Percentiles rank a stretch among this genome's conserved stretches.
Evolutionary conservation across 768 basidiomycete species (phyloP).

Genomic region (Austroboletus eburneus): DNA sequence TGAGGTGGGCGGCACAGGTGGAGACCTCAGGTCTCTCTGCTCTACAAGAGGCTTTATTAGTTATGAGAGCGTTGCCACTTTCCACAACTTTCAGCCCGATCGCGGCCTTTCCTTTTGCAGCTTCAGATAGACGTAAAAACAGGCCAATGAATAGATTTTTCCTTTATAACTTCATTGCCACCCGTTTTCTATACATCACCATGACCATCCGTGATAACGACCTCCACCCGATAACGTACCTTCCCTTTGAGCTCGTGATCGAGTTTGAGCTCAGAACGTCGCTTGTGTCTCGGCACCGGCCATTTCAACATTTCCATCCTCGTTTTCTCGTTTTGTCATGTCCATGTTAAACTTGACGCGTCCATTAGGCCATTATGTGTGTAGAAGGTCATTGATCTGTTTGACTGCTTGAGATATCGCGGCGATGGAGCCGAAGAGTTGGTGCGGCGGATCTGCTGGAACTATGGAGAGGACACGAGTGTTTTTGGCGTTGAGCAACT

Average conservation of each 20-base stretch:
- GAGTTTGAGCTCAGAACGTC: conserved; percentile 51
- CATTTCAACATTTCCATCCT: conserved; percentile 68
- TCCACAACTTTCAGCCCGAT: conserved; percentile 55
- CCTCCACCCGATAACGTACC: conserved; percentile 43
- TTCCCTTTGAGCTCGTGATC: conserved; percentile 96
- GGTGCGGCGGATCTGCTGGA: too few species aligned
- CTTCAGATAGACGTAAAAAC: conserved; percentile 80
- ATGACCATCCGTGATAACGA: conserved; percentile 1
- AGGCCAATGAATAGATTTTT: conserved; percentile 91
- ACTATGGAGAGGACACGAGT: conserved; percentile 75
- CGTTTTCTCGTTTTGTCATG: conserved; percentile 81
- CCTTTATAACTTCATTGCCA: conserved; percentile 89
- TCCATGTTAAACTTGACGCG: conserved; percentile 95
- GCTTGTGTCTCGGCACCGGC: conserved; percentile 57
- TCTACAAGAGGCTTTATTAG: not conserved
- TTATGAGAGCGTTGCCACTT: conserved; percentile 42
- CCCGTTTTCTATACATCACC: conserved; percentile 70
- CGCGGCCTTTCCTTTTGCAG: conserved; percentile 54
- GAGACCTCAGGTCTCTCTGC: too few species aligned
- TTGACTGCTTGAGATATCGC: too few species aligned
- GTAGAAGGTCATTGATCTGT: too few species aligned
- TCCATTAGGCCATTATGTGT: conserved; percentile 77
- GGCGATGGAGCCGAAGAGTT: too few species aligned
- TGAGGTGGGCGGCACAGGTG: too few species aligned
- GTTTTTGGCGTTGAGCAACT: too few species aligned